Conservation (phyloP, 2,329 filamentous ascomycete genomes). For the Sporothrix dimorphospora region DNA sequence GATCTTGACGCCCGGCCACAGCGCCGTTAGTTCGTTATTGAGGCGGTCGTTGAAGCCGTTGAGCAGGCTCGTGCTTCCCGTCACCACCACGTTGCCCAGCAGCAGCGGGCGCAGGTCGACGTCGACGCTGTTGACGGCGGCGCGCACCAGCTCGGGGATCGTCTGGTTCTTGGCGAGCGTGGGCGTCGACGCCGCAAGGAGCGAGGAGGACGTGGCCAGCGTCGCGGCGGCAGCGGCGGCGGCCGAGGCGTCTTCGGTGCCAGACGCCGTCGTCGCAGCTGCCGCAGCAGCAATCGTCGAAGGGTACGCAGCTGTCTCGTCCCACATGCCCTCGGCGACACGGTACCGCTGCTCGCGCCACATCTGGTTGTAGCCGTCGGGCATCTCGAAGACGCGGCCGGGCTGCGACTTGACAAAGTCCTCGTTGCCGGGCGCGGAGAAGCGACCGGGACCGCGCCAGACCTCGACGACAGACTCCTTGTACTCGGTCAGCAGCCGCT, state of each 20-base stretch:
- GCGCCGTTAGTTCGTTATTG: conserved; percentile 76
- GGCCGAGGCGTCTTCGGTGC: conserved; percentile 40
- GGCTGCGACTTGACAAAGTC: conserved; percentile 74
- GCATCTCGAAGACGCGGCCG: conserved; percentile 92
- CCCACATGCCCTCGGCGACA: conserved; percentile 87
- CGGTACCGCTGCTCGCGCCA: conserved; percentile 88
- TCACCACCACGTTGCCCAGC: conserved; percentile 88
- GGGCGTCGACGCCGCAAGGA: background rate
- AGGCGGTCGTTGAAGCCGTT: conserved; percentile 92
- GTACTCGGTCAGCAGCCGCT: conserved; percentile 91
- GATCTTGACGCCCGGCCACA: conserved; percentile 85
- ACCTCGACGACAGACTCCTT: conserved; percentile 97
- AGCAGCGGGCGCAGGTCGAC: conserved; percentile 84
- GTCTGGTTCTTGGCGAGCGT: conserved; percentile 70
- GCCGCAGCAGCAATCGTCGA: conserved; percentile 33
- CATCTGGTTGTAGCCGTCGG: conserved; percentile 93
- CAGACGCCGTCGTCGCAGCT: conserved; percentile 30
- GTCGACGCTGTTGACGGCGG: conserved; percentile 77
- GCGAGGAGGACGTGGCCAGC: conserved; percentile 11
- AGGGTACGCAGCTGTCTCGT: conserved; percentile 73
- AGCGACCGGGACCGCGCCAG: conserved; percentile 79
- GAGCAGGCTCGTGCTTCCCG: conserved; percentile 82
- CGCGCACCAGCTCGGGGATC: conserved; percentile 79
- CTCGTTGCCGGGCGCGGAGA: conserved; percentile 68
- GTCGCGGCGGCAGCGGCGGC: conserved; percentile 29